Evolutionary conservation across 352 stramenopile species (phyloP), one percentile per base, ranked within the genome.

Genomic region (Pythium aphanidermatum): DNA sequence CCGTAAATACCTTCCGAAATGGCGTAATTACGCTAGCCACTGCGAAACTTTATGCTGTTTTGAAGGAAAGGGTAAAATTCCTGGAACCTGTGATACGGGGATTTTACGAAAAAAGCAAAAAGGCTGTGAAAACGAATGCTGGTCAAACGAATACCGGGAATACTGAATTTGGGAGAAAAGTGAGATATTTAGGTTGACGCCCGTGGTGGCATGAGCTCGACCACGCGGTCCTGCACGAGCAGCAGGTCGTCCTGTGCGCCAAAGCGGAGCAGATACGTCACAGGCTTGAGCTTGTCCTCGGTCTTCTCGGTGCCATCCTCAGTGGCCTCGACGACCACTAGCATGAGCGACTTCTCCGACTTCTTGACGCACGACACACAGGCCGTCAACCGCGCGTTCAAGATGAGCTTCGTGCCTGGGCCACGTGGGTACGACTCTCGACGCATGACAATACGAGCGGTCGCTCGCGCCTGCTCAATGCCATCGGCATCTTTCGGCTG

Each of bases 201-300:
- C 20, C 45, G 50, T 24, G 35, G 29, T 25, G 58, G 52, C 27
- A 66, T 36, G 30, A 58, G 53, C 23, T 55, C 46, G 35, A 47
- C 42, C 26, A 87, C 64, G 58, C 52, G 58, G 34, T 55, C 43
- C 39, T 78, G 61, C 40, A 86, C 68, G 2, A 65, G 36, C 41
- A 78, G 50, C 38, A 87, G 53, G 52, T 90, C 74, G 5, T 87
- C 73, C 11, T 61, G 59, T n/a, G 54, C 63, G 26, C 55, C 71
- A 17, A 87, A 83, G 25, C 75, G 78, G 47, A 83, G 63, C 36
- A 90, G 58, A 60, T 87, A 87, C 56, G 78, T 87, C 40, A 65
- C 62, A n/a, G 78, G 62, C 42, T 68, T 68, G 56, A 90, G 69
- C 50, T 76, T 67, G 14, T 65, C 50, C 21, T 48, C 46, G 32